Evolutionary conservation across 2,329 filamentous ascomycete genomes (phyloP).

Genomic region (Calcarisporium arbuscula): DNA sequence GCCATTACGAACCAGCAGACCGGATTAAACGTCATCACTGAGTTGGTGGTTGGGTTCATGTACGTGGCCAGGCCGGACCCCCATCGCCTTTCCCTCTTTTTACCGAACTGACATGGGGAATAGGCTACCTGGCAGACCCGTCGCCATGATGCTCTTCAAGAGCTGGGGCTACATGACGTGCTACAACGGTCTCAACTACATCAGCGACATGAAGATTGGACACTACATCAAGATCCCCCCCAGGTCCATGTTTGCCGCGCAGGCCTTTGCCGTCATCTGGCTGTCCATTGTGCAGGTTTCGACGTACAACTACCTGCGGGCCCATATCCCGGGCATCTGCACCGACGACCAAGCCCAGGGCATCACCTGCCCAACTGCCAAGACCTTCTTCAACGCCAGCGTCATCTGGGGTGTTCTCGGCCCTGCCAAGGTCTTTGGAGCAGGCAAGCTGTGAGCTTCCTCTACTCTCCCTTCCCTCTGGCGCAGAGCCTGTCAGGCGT

Average conservation of each 20-base stretch:
- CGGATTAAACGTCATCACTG: constrained; percentile 39
- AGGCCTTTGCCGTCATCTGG: constrained; percentile 28
- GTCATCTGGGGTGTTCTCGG: constrained; percentile 55
- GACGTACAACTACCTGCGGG: constrained; percentile 29
- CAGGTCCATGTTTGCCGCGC: constrained; percentile 38
- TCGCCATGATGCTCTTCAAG: constrained; percentile 44
- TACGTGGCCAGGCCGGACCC: constrained; percentile 2
- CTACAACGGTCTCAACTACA: constrained; percentile 36
- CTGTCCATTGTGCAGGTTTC: constrained; percentile 26
- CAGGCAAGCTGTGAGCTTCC: constrained; percentile 24
- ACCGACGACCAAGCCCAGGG: constrained; percentile 36
- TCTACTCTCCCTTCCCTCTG: no score
- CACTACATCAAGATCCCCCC: constrained; percentile 47
- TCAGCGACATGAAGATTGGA: constrained; percentile 42
- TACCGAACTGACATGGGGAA: not conserved
- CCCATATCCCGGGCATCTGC: constrained; percentile 47
- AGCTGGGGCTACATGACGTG: constrained; percentile 36
- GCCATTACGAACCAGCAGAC: constrained; percentile 41
- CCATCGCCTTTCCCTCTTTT: not conserved
- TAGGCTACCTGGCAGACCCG: constrained; percentile 32
- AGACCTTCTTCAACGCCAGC: constrained; percentile 52
- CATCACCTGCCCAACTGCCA: constrained; percentile 48
- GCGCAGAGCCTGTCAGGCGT: no score
- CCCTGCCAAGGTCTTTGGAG: constrained; percentile 22
- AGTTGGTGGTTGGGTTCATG: constrained; percentile 41